phyloP scores from a whole-genome alignment of 441 rosid species.

The Croton setiger region DNA sequence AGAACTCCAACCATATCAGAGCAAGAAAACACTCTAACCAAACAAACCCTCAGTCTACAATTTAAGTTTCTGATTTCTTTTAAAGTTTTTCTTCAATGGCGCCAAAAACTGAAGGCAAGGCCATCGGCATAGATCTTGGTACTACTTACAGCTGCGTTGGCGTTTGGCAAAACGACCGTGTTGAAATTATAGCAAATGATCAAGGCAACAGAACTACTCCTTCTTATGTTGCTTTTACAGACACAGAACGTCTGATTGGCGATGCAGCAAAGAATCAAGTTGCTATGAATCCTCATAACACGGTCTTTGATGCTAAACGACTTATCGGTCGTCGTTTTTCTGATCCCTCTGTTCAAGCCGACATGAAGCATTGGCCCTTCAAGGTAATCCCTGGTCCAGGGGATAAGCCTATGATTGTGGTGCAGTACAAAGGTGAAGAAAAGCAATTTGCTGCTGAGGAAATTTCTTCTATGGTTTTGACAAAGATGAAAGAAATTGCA shows the following conservation, averaged over 20 bases:
- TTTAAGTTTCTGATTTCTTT: neutral
- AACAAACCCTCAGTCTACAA: neutral
- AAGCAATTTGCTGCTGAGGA: slow-evolving; percentile 46
- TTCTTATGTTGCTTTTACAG: slow-evolving; percentile 53
- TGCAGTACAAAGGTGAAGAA: slow-evolving; percentile 43
- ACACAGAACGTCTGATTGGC: slow-evolving; percentile 45
- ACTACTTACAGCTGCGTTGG: slow-evolving; percentile 60
- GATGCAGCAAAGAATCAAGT: slow-evolving; percentile 57
- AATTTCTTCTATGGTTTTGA: slow-evolving; percentile 47
- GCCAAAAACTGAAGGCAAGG: slow-evolving; percentile 28
- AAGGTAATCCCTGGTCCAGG: slow-evolving; percentile 37
- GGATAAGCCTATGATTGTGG: slow-evolving; percentile 45
- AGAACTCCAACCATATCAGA: neutral
- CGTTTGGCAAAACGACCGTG: slow-evolving; percentile 49
- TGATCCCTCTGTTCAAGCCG: slow-evolving; percentile 41
- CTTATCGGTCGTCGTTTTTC: slow-evolving; percentile 49
- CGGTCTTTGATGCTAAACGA: slow-evolving; percentile 51
- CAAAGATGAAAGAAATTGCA: slow-evolving; percentile 31
- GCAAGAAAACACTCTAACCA: neutral
- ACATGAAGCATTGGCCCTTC: slow-evolving; percentile 52
- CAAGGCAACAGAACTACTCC: slow-evolving; percentile 59
- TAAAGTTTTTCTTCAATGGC: slow-evolving; percentile 12
- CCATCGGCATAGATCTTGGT: slow-evolving; percentile 52
- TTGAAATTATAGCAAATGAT: slow-evolving; percentile 52
- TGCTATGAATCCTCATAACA: slow-evolving; percentile 51